phyloP scores from a whole-genome alignment of 371 early-diverging fungal genomes.

The Choanephora cucurbitarum region DNA sequence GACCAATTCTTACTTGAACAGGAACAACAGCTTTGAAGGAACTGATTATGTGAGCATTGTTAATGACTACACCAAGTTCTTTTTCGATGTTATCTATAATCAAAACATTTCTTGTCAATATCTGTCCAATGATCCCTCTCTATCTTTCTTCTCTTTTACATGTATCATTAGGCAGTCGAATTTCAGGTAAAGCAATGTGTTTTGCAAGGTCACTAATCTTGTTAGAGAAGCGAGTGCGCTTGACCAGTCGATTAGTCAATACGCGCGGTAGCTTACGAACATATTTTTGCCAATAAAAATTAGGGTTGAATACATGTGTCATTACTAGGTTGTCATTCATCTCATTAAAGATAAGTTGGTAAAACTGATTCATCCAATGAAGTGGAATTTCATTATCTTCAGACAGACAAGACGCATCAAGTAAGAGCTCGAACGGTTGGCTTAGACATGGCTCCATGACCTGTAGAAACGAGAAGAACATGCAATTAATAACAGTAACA shows the following conservation, averaged over 20 bases:
- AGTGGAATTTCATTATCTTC: constrained; percentile 72
- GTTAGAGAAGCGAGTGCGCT: constrained; percentile 58
- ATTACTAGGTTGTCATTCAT: constrained; percentile 44
- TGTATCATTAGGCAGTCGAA: constrained; percentile 73
- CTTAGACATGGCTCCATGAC: constrained; percentile 52
- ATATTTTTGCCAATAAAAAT: constrained; percentile 56
- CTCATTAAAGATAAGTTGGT: constrained; percentile 67
- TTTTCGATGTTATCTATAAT: constrained; percentile 59
- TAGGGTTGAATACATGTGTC: constrained; percentile 65
- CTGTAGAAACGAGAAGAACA: constrained; percentile 23
- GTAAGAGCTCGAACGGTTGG: constrained; percentile 73
- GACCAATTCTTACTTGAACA: constrained; percentile 74
- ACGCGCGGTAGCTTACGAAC: constrained; percentile 44
- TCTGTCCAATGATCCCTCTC: too few relatives aligned
- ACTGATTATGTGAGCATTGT: constrained; percentile 58
- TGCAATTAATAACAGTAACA: constrained; percentile 45
- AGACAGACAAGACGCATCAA: constrained; percentile 78
- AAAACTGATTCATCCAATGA: constrained; percentile 71
- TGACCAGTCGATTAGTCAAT: constrained; percentile 55
- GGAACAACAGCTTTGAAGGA: constrained; percentile 61
- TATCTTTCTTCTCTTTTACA: constrained; percentile 32
- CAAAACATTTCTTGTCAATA: background rate
- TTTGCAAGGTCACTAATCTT: constrained; percentile 62
- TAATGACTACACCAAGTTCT: constrained; percentile 56
- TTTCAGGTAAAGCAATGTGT: constrained; percentile 63